A percentile compares a stretch with the other conserved stretches of the same genome.
Evolutionary conservation across 257 asterid genomes (phyloP).

Genomic region (Pogostemon cablin): DNA sequence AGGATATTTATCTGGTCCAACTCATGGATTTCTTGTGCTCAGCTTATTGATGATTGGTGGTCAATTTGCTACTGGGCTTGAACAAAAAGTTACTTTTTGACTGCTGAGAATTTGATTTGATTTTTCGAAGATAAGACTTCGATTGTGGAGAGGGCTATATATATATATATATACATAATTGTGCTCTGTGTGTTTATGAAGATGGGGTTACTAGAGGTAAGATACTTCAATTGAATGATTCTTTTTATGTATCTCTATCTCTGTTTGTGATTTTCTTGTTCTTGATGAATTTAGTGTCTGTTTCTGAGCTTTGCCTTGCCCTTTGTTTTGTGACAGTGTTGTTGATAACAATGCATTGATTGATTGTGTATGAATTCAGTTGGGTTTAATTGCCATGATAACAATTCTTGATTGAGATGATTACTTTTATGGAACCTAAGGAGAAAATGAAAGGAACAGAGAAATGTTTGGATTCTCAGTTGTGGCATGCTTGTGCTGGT

Average conservation of each 20-base stretch:
- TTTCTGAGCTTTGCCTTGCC: neutral
- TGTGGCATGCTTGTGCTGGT: conserved; percentile 99
- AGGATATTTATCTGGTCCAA: conserved; percentile 29
- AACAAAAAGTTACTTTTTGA: conserved; percentile 12
- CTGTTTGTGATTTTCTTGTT: neutral
- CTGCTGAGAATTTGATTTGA: conserved; percentile 26
- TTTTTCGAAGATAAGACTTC: conserved; percentile 23
- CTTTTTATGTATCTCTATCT: neutral
- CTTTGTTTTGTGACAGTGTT: conserved; percentile 41
- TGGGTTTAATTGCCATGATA: conserved; percentile 26
- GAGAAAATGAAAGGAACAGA: conserved; percentile 58
- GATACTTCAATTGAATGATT: conserved; percentile 29
- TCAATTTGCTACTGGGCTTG: conserved; percentile 28
- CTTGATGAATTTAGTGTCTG: neutral
- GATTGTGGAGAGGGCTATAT: conserved; percentile 17
- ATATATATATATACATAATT: conserved; percentile 6
- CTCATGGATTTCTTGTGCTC: conserved; percentile 49
- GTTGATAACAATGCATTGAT: conserved; percentile 7
- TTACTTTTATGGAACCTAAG: conserved; percentile 66
- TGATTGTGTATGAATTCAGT: conserved; percentile 23
- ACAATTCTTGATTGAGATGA: conserved; percentile 39
- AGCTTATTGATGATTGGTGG: conserved; percentile 28
- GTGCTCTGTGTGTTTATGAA: conserved; percentile 34
- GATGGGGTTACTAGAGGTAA: conserved; percentile 49
- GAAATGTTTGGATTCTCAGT: conserved; percentile 75